Conservation (phyloP, 1,284 basidiomycete genomes). For the Xerocomus minutiporus region DNA sequence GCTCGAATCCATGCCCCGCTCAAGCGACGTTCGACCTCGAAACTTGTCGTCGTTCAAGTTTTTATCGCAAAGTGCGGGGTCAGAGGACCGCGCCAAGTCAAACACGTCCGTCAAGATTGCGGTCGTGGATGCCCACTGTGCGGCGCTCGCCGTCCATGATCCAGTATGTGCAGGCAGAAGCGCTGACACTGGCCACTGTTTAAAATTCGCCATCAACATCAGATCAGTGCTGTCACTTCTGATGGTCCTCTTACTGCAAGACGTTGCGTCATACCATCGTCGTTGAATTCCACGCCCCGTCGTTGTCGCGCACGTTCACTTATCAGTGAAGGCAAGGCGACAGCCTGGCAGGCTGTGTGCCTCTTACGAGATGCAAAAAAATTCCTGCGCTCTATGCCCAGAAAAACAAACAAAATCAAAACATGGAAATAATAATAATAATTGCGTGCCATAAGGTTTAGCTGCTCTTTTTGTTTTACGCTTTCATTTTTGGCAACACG, state of each 20-base stretch:
- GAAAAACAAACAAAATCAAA: slow-evolving; percentile 2
- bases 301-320: slow-evolving; percentile 20
- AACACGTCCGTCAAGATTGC: not conserved
- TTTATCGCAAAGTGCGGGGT: not conserved
- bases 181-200: not conserved
- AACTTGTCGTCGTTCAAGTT: not conserved
- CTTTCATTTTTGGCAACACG: not conserved
- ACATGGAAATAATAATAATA: not conserved
- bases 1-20: not conserved
- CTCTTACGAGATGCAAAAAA: slow-evolving; percentile 19
- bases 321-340: slow-evolving; percentile 13
- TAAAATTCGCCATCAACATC: not conserved
- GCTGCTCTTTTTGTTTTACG: not conserved
- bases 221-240: not conserved
- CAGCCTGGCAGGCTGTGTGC: slow-evolving; percentile 15
- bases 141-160: not conserved
- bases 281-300: not conserved
- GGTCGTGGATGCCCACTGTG: not conserved
- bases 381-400: slow-evolving; percentile 22
- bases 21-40: not conserved
- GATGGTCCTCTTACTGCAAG: not conserved
- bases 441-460: not conserved
- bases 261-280: not conserved
- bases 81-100: not conserved
- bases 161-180: not conserved